Conservation (phyloP, 2,329 filamentous ascomycete genomes). For the Macroventuria anomochaeta region DNA sequence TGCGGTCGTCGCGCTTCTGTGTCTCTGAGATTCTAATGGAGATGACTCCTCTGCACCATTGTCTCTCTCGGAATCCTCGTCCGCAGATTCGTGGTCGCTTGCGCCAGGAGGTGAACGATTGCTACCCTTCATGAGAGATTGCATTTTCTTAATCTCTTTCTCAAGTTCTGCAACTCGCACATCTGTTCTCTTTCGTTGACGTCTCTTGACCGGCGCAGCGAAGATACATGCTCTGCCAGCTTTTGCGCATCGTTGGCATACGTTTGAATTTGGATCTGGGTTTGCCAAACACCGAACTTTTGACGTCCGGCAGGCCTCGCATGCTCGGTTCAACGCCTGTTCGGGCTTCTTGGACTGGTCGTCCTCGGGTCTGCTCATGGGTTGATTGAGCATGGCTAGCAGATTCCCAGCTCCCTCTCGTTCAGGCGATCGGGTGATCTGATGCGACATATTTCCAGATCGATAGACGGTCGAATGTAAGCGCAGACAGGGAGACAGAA, state of each 20-base stretch:
- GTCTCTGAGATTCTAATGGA: constrained; percentile 18
- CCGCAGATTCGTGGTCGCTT: constrained; percentile 39
- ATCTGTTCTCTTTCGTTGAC: constrained; percentile 47
- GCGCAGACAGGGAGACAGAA: neutral
- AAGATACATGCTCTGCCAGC: constrained; percentile 43
- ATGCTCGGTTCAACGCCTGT: constrained; percentile 44
- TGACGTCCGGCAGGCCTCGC: constrained; percentile 45
- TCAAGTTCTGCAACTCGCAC: constrained; percentile 47
- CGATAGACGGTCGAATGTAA: neutral
- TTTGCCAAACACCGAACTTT: constrained; percentile 46
- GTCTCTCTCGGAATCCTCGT: constrained; percentile 33
- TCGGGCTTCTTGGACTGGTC: constrained; percentile 34
- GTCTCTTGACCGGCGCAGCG: constrained; percentile 44
- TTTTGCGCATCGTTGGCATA: constrained; percentile 47
- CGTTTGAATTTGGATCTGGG: constrained; percentile 31
- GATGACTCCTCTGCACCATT: constrained; percentile 24
- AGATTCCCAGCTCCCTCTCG: constrained; percentile 14
- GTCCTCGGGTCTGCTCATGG: constrained; percentile 21
- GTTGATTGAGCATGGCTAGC: constrained; percentile 24
- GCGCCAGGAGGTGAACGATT: constrained; percentile 30
- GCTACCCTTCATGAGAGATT: constrained; percentile 36
- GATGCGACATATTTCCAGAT: constrained; percentile 17
- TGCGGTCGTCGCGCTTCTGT: constrained; percentile 17
- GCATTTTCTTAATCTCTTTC: constrained; percentile 46
- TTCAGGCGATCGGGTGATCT: constrained; percentile 13